phyloP scores from a whole-genome alignment of 2,329 filamentous ascomycete species.

The Diaporthe humulicola region DNA sequence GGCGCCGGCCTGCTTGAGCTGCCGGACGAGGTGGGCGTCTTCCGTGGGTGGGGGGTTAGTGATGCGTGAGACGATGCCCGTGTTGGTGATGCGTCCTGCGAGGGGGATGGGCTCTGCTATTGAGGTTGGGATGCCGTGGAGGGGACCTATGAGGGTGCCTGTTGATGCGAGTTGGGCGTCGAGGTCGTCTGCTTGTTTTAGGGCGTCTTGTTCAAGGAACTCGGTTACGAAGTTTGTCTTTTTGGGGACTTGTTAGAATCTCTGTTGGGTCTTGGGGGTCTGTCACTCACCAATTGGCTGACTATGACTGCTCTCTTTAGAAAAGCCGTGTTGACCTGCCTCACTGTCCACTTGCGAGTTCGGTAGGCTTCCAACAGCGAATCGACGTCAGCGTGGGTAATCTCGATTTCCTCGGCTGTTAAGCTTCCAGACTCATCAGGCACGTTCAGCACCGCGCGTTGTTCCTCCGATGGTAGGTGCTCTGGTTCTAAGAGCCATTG shows the following conservation, averaged over 20 bases:
- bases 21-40: slow-evolving; percentile 49
- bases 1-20: slow-evolving; percentile 53
- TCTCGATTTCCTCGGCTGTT: slow-evolving; percentile 51
- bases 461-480: slow-evolving; percentile 42
- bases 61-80: slow-evolving; percentile 51
- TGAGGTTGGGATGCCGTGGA: slow-evolving; percentile 51
- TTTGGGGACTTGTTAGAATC: not conserved
- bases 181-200: slow-evolving; percentile 53
- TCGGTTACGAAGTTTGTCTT: slow-evolving; percentile 43
- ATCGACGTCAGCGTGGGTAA: slow-evolving; percentile 53
- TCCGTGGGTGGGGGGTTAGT: slow-evolving; percentile 39
- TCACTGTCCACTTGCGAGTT: slow-evolving; percentile 49
- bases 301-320: slow-evolving; percentile 63
- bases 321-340: slow-evolving; percentile 57
- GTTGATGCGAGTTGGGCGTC: slow-evolving; percentile 55
- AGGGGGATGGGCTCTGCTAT: slow-evolving; percentile 44
- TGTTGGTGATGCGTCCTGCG: slow-evolving; percentile 42
- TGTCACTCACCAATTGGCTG: slow-evolving; percentile 54
- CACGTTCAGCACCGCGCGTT: slow-evolving; percentile 45
- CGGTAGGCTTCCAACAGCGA: slow-evolving; percentile 45
- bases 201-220: slow-evolving; percentile 56
- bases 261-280: not conserved
- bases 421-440: slow-evolving; percentile 49
- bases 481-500: slow-evolving; percentile 52
- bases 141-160: slow-evolving; percentile 61